Conservation (phyloP, 2,329 filamentous ascomycete genomes). For the Epichloe festucae region DNA sequence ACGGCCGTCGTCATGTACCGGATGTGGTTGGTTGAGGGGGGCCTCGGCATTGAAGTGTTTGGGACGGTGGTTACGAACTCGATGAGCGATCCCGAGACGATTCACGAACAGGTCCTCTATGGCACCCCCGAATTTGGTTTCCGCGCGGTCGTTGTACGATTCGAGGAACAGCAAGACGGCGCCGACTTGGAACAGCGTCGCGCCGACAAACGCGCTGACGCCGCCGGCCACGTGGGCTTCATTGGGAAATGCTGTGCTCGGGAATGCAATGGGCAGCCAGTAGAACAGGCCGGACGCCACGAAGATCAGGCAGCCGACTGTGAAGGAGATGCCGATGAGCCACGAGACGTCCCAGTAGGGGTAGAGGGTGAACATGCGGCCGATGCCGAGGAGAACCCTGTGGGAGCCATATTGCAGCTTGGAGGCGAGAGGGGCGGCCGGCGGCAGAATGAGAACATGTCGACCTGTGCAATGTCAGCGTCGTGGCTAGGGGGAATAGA, state of each 20-base stretch:
- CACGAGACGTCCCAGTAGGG: slow-evolving; percentile 14
- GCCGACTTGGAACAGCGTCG: slow-evolving; percentile 46
- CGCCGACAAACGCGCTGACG: slow-evolving; percentile 45
- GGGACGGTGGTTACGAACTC: background rate
- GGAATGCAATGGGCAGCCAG: slow-evolving; percentile 43
- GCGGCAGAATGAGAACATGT: slow-evolving; percentile 7
- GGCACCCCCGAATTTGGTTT: slow-evolving; percentile 32
- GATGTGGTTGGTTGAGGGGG: background rate
- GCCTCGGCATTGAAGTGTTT: background rate
- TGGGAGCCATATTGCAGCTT: slow-evolving; percentile 2
- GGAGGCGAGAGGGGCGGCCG: slow-evolving; percentile 6
- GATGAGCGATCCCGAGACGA: slow-evolving; percentile 1
- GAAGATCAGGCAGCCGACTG: slow-evolving; percentile 11
- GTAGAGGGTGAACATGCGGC: slow-evolving; percentile 10
- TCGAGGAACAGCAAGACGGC: slow-evolving; percentile 45
- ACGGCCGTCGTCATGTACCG: background rate
- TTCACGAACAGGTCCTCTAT: slow-evolving; percentile 25
- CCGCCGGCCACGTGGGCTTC: slow-evolving; percentile 27
- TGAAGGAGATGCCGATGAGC: slow-evolving; percentile 10
- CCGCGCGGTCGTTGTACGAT: slow-evolving; percentile 34
- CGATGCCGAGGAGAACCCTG: slow-evolving; percentile 6
- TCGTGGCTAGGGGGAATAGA: too few relatives aligned
- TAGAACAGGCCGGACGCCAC: slow-evolving; percentile 32
- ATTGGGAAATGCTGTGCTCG: slow-evolving; percentile 34
- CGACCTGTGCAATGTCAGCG: background rate